Base-by-base conservation (phyloP, 768 basidiomycete species). In the Collybiopsis luxurians region DNA sequence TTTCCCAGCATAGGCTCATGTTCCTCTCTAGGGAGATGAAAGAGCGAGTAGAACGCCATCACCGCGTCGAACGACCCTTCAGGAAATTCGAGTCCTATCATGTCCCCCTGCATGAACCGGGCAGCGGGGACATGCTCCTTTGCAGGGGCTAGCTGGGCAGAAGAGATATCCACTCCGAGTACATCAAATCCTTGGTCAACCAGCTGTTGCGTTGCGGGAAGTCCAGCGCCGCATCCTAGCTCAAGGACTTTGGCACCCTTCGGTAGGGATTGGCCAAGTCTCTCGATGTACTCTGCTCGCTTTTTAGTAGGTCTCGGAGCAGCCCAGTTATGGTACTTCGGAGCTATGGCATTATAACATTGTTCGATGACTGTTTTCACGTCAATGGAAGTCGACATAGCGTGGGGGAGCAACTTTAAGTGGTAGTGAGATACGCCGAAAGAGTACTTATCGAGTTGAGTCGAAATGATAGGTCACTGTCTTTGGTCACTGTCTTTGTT, bases 221-320 rank as follows among this genome's bases (percentile, higher is more conserved):
- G 61, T 21, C 68, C 69, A 2, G 68, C 66, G 6, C 68, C 69
- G 45, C 69, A 71, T 39, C 69, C 69, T 19, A 71, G 61, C 43
- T 69, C 69, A 36, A 71, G 45, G 28, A 71, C 57, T 19, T 56
- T 50, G 17, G 66, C 61, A n/a, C 61, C 61, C 23, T 58, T 38
- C 10, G 61, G 58, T 12, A 70, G 58, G 13, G 56, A 55, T 9
- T 49, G 38, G 55, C 65, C 21, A 12, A 69, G 60, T 12, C 60
- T 61, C 0, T 45, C 60, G 48, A 69, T 63, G 48, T 65, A 61
- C 2, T 34, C 53, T 39, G 57, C 55, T 13, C 61, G 60, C 4
- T 59, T 62, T 5, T 63, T 58, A n/a, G 64, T 64, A 2, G 60
- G 62, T 23, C 68, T 61, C 26, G 63, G 60, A 13, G 58, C 34